Conservation (phyloP, 176 grass and related monocot genomes). For the Lolium multiflorum region DNA sequence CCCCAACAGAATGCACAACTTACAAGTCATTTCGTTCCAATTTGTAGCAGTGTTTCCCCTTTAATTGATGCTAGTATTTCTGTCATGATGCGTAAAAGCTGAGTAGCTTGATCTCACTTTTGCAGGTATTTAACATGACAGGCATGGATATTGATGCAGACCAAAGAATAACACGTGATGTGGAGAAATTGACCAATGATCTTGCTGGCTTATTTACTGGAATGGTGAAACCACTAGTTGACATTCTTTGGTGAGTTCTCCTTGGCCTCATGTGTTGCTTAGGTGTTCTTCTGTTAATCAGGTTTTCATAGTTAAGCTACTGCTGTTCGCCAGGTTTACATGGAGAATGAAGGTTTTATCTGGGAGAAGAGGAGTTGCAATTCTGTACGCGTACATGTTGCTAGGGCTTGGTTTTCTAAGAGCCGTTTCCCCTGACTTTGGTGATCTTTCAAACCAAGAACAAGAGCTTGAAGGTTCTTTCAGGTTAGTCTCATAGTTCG, state of each 20-base stretch:
- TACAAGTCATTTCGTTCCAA: conserved; percentile 5
- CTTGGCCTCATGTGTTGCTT: conserved; percentile 1
- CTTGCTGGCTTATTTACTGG: conserved; percentile 93
- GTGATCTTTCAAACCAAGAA: conserved; percentile 88
- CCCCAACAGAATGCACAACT: background rate
- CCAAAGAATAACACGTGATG: conserved; percentile 95
- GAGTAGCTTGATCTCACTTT: background rate
- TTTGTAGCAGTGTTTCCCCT: background rate
- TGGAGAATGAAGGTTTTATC: conserved; percentile 99
- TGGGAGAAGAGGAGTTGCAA: conserved; percentile 89
- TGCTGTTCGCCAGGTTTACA: conserved; percentile 81
- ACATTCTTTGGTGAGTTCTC: conserved; percentile 86
- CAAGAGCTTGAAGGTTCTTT: conserved; percentile 96
- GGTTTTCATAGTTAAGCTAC: conserved; percentile 37
- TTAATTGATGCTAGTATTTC: background rate
- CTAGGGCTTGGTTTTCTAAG: conserved; percentile 95
- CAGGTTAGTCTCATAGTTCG: conserved; percentile 56
- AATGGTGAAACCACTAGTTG: conserved; percentile 96
- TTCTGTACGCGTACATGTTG: conserved; percentile 95
- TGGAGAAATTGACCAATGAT: conserved; percentile 94
- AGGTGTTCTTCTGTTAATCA: conserved; percentile 24
- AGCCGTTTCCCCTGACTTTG: conserved; percentile 89
- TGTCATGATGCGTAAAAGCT: background rate
- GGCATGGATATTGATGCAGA: conserved; percentile 87
- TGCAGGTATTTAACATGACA: conserved; percentile 84